Evolutionary conservation across 768 basidiomycete genomes (phyloP).

Genomic region (Collybiopsis luxurians): DNA sequence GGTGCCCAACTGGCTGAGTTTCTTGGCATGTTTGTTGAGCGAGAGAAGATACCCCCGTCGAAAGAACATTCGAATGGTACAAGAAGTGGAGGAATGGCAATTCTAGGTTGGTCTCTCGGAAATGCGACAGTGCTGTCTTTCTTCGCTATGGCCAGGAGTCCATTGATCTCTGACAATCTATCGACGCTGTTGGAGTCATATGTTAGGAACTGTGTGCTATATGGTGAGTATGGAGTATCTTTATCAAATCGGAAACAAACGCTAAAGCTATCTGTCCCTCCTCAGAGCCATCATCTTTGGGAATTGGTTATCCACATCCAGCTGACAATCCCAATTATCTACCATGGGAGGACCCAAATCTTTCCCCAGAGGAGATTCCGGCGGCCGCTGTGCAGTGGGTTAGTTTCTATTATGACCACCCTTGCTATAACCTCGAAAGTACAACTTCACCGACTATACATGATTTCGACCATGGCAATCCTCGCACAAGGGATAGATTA

Average conservation of each 20-base stretch:
- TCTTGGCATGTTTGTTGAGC: conserved; percentile 24
- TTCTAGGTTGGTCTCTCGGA: conserved; percentile 40
- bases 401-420: conserved; percentile 4
- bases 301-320: neutral
- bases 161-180: conserved; percentile 16
- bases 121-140: conserved; percentile 24
- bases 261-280: no score
- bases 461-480: conserved; percentile 29
- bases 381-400: no score
- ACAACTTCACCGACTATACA: conserved; percentile 25
- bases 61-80: no score
- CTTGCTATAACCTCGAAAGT: conserved; percentile 19
- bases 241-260: no score
- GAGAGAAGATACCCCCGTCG: conserved; percentile 23
- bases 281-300: neutral
- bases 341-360: neutral
- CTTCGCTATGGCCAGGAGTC: conserved; percentile 19
- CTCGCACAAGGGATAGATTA: conserved; percentile 10
- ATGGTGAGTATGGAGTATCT: no score
- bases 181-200: conserved; percentile 18
- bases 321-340: neutral
- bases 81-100: conserved; percentile 32
- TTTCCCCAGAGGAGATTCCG: neutral
- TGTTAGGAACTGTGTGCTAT: neutral
- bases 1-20: conserved; percentile 25